A percentile compares a stretch with the other conserved stretches of the same genome.
These are phyloP conservation scores for Coprinopsis sp. DNA, from an alignment of 768 basidiomycete species.

Conservation along the genomic window DNA sequence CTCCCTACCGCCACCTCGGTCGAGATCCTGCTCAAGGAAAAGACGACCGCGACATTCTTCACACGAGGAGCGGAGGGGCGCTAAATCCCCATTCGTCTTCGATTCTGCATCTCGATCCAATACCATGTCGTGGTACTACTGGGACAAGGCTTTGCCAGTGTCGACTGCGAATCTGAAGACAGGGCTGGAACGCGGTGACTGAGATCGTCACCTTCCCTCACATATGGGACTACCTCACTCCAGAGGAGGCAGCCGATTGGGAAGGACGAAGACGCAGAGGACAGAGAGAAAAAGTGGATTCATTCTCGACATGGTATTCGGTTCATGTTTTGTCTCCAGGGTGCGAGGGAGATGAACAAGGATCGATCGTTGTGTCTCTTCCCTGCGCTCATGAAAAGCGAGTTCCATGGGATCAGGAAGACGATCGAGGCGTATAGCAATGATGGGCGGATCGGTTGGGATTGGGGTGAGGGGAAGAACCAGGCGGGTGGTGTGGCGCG, in stretches of 20 bases:
- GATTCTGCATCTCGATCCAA: background rate
- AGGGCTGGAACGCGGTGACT: background rate
- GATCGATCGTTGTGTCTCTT: conserved; percentile 53
- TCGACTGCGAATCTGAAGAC: background rate
- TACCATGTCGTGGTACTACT: conserved; percentile 5
- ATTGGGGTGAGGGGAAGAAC: background rate
- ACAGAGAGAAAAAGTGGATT: background rate
- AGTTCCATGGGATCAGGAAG: conserved; percentile 4
- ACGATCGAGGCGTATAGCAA: conserved; percentile 4
- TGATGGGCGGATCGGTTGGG: background rate
- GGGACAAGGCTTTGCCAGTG: background rate
- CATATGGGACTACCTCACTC: conserved; percentile 1
- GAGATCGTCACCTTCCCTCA: conserved; percentile 3
- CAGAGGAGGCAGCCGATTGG: background rate
- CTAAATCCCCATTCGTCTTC: conserved; percentile 4
- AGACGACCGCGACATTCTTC: background rate
- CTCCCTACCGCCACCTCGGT: background rate
- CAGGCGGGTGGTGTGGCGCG: background rate
- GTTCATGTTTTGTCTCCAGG: conserved; percentile 4
- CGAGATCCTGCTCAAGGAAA: background rate
- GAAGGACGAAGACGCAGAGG: background rate
- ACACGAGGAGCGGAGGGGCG: background rate
- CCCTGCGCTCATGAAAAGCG: conserved; percentile 3
- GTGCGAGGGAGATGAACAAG: conserved; percentile 49
- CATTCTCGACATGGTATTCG: background rate